Evolutionary conservation across 352 stramenopile species (phyloP).

Genomic region (Elongisporangium undulatum): DNA sequence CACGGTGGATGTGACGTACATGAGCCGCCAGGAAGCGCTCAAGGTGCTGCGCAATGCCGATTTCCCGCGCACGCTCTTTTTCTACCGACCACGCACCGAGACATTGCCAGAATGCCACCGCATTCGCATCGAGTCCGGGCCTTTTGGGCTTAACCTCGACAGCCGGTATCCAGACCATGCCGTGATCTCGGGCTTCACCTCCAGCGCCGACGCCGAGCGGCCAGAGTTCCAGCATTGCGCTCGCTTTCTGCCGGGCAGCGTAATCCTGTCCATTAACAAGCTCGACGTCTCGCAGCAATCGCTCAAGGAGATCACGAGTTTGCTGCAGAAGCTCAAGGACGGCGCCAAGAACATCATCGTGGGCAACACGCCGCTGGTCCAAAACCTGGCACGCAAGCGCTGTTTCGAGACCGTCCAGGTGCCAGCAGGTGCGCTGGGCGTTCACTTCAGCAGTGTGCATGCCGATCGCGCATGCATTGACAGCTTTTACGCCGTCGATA

Average conservation of each 20-base stretch:
- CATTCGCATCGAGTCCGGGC: conserved; percentile 30
- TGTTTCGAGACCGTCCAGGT: conserved; percentile 15
- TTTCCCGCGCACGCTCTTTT: conserved; percentile 31
- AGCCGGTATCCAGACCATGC: conserved; percentile 18
- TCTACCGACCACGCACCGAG: conserved; percentile 12
- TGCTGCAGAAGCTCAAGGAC: conserved; percentile 43
- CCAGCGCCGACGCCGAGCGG: conserved; percentile 23
- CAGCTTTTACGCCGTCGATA: conserved; percentile 38
- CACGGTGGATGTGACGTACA: conserved; percentile 26
- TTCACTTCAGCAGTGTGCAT: conserved; percentile 41
- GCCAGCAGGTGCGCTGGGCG: conserved; percentile 30
- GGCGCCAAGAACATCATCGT: conserved; percentile 37
- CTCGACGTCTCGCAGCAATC: conserved; percentile 44
- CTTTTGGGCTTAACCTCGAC: conserved; percentile 52
- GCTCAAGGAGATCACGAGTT: conserved; percentile 27
- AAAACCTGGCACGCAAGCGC: conserved; percentile 15
- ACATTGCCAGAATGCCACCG: conserved; percentile 36
- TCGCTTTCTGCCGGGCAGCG: conserved; percentile 38
- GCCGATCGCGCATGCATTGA: conserved; percentile 22
- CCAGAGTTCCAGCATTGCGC: conserved; percentile 27
- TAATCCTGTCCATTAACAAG: conserved; percentile 64
- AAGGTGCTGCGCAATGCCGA: conserved; percentile 18
- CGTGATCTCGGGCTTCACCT: conserved; percentile 42
- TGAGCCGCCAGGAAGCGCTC: conserved; percentile 24
- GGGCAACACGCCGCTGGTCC: conserved; percentile 26